These are phyloP conservation scores for Thinopyrum elongatum DNA, from an alignment of 176 grass and related monocot genomes.

Conservation along the genomic window DNA sequence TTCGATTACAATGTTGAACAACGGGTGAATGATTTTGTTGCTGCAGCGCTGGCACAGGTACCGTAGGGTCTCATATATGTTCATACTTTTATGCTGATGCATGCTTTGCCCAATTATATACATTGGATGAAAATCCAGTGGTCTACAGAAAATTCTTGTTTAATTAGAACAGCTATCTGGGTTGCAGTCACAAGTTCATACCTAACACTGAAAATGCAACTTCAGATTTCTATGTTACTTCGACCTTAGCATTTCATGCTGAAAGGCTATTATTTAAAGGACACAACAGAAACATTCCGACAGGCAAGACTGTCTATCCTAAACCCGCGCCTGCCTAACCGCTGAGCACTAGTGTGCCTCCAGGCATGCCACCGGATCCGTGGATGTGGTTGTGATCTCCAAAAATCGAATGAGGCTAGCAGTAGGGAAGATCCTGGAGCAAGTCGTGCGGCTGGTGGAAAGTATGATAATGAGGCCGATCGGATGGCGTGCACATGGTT, in stretches of 20 bases:
- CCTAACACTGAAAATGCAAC: background rate
- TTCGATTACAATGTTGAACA: constrained; percentile 97
- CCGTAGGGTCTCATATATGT: constrained; percentile 12
- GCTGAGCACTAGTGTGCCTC: too few relatives aligned
- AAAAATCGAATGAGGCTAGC: too few relatives aligned
- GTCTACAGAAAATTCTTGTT: constrained; percentile 13
- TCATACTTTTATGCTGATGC: background rate
- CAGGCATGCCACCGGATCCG: too few relatives aligned
- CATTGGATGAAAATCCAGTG: background rate
- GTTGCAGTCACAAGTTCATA: background rate
- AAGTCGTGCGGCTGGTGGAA: background rate
- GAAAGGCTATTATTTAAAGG: background rate
- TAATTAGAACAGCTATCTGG: constrained; percentile 15
- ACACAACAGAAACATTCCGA: background rate
- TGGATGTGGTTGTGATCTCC: too few relatives aligned
- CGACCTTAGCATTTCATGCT: background rate
- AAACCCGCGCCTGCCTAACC: background rate
- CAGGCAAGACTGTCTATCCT: background rate
- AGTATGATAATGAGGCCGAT: background rate
- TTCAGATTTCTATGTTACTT: constrained; percentile 6
- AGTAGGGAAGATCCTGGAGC: too few relatives aligned
- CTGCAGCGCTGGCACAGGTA: constrained; percentile 93
- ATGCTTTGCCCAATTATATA: constrained; percentile 1
- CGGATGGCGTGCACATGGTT: background rate
- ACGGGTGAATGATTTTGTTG: constrained; percentile 92